Evolutionary conservation across 768 basidiomycete genomes (phyloP).

Genomic region (Mrakia gelida): DNA sequence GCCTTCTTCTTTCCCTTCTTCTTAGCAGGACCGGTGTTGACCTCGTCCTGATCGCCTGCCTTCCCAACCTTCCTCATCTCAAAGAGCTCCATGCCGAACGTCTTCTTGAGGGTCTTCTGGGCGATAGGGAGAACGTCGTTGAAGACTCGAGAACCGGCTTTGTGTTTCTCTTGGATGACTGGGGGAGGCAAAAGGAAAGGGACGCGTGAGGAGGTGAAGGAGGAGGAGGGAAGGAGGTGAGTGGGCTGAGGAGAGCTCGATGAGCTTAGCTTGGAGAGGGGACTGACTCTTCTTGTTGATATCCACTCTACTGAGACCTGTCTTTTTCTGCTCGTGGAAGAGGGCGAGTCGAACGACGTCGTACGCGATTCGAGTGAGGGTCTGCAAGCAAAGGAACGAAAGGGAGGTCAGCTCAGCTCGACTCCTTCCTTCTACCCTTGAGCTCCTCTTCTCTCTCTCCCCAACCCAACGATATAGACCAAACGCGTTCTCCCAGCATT

Average conservation of each 20-base stretch:
- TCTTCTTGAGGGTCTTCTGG: conserved; percentile 59
- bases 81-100: conserved; percentile 79
- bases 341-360: conserved; percentile 75
- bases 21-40: conserved; percentile 14
- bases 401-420: conserved; percentile 4
- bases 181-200: conserved; percentile 5
- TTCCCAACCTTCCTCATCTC: conserved; percentile 54
- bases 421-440: background rate
- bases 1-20: conserved; percentile 52
- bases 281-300: conserved; percentile 72
- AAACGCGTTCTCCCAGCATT: background rate
- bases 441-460: background rate
- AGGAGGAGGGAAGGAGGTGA: background rate
- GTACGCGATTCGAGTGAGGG: conserved; percentile 60
- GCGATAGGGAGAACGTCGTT: conserved; percentile 59
- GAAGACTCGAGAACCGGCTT: conserved; percentile 53
- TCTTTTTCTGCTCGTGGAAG: conserved; percentile 69
- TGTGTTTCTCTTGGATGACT: conserved; percentile 51
- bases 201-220: background rate
- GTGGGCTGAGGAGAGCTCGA: background rate
- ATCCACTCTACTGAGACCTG: conserved; percentile 67
- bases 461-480: background rate
- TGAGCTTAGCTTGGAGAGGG: background rate
- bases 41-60: conserved; percentile 23
- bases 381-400: conserved; percentile 47